Conservation (phyloP, 306 rosid genomes). For the Casuarina glauca region DNA sequence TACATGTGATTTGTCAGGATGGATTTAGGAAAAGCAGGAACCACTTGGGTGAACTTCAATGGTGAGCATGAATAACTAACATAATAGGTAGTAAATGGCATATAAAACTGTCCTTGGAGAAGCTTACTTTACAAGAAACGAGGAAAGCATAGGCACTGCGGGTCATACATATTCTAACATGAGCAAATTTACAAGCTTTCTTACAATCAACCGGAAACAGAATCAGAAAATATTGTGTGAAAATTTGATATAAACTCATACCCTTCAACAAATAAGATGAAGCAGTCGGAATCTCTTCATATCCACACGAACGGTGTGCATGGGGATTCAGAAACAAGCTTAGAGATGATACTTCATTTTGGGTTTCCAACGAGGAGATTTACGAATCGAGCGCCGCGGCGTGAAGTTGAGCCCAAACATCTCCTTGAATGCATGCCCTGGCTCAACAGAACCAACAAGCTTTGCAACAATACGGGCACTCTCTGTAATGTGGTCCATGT, state of each 20-base stretch:
- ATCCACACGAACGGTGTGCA: constrained; percentile 30
- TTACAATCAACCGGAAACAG: constrained; percentile 42
- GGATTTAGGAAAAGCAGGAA: neutral
- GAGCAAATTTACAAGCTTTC: constrained; percentile 35
- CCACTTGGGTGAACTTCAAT: neutral
- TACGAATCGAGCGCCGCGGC: constrained; percentile 56
- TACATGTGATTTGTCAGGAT: no score
- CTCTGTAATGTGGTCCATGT: constrained; percentile 62
- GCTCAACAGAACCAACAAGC: constrained; percentile 71
- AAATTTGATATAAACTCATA: constrained; percentile 11
- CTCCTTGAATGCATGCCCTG: constrained; percentile 85
- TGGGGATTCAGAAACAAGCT: constrained; percentile 20
- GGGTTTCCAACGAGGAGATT: constrained; percentile 48
- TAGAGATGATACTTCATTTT: constrained; percentile 50
- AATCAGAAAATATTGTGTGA: constrained; percentile 27
- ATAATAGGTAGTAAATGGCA: neutral
- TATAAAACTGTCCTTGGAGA: constrained; percentile 8
- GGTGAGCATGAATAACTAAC: neutral
- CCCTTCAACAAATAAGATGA: constrained; percentile 30
- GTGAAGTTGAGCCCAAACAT: constrained; percentile 97
- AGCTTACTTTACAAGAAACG: constrained; percentile 13
- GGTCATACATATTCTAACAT: constrained; percentile 25
- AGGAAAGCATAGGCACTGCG: constrained; percentile 20
- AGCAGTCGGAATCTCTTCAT: constrained; percentile 23
- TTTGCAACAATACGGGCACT: constrained; percentile 83